Evolutionary conservation across 768 basidiomycete genomes (phyloP), one percentile per base, ranked within the genome.

Genomic region (Leucosporidium scottii): DNA sequence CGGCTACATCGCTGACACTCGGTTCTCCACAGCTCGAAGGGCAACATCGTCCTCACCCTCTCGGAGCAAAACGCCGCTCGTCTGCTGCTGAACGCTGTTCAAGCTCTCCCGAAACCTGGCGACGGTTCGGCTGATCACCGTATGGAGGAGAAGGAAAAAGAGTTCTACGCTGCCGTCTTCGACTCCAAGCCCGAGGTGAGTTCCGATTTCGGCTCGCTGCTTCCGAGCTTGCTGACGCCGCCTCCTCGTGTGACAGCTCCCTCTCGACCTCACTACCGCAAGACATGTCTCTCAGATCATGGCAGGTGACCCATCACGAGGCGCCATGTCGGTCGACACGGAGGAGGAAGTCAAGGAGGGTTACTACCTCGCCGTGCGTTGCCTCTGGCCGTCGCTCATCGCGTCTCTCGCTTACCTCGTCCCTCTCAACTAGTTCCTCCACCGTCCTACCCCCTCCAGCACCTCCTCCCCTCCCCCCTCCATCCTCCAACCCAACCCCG

Each of bases 41-140:
- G 71, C 53, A 72, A 72, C 61, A 72, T 72, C 59, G 55, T 72
- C 62, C 56, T 72, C 31, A 49, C 61, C 4, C 62, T 72, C 31
- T 60, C 67, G 4, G 17, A 21, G 3, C 57, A 72, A 23, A 72
- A 72, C 67, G 71, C 71, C 13, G 71, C 71, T 0, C 60, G 61
- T 10, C 62, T 63, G 9, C 61, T 72, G 1, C 64, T 72, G 25
- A 50, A 59, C n/a, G 59, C 49, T 8, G 70, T 72, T 3, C 67
- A 72, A 57, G 25, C 61, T 36, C 54, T 72, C 10, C 65, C 65
- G 4, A 28, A 53, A 20, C 34, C 61, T 8, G 13, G 13, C 1
- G n/a, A 31, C 25, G 48, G 61, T 2, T 23, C 18, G 5, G 63
- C 64, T 3, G 27, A 18, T 2, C 51, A 54, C 20, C 61, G 64